Evolutionary conservation across 2,329 filamentous ascomycete genomes (phyloP), one percentile per base, ranked within the genome.

Genomic region (Fusarium sp.): DNA sequence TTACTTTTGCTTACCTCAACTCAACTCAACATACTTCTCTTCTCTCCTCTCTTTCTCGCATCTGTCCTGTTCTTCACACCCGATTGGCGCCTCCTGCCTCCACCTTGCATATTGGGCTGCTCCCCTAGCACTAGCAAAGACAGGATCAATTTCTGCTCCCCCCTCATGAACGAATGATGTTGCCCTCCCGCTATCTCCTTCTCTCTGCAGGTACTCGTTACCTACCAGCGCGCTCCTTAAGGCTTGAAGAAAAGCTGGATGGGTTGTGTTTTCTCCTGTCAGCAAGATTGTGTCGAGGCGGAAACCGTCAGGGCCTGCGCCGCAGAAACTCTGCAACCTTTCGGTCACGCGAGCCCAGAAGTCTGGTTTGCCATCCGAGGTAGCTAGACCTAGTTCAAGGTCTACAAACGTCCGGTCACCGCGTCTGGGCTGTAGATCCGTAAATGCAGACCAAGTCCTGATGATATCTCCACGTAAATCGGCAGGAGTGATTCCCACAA

Each of bases 381-480:
- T 7, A 4, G 37, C 14, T 1, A 70, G n/a, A 4, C 67, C 55
- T 14, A 44, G 31, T 18, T 29, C n/a, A 2, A 65, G 27, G 37
- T 60, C 42, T 29, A 60, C 5, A 39, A 64, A 48, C 11, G 7
- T 0, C 5, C 15, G 27, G 7, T 60, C 27, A 23, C 8, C n/a
- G 5, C 6, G 29, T 5, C 29, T 41, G 18, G 57, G 46, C 46
- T 60, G 57, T 11, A 42, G 4, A n/a, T 14, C 4, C 1, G 45
- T 45, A 35, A 70, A 68, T 10, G 63, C 38, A 16, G 38, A 45
- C 33, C 16, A 10, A 9, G 55, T 41, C 37, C 38, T 56, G n/a
- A 63, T 39, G 2, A 60, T 57, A 10, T 70, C 55, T 18, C 39
- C 59, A 12, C 67, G 63, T 16, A 60, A 41, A 37, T 70, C 67